Conservation (phyloP, 805 yeast genomes). For the Grigorovia yakushimaensis region DNA sequence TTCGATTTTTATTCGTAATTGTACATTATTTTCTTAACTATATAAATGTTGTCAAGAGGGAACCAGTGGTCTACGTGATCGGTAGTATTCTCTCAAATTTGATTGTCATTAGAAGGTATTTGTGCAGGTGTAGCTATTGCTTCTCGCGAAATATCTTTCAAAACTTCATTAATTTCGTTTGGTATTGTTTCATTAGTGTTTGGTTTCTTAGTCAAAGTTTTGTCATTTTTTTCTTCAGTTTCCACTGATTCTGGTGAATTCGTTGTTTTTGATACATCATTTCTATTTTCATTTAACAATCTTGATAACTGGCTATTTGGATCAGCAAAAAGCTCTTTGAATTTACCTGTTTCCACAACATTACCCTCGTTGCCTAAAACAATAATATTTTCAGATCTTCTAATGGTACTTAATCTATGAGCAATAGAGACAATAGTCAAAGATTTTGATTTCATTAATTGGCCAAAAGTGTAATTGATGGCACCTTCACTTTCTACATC, state of each 20-base stretch:
- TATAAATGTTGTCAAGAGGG: background rate
- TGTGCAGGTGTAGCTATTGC: conserved; percentile 1
- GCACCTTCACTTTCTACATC: conserved; percentile 67
- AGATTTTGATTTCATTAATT: conserved; percentile 47
- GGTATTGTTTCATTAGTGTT: background rate
- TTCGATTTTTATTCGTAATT: no score
- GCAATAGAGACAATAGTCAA: conserved; percentile 85
- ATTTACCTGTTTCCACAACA: conserved; percentile 68
- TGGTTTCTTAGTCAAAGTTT: background rate
- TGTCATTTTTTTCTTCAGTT: background rate
- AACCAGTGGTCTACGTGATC: no score
- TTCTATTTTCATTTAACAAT: conserved; percentile 28
- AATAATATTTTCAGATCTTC: conserved; percentile 72
- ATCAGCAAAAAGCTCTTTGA: conserved; percentile 45
- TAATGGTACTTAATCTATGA: conserved; percentile 84
- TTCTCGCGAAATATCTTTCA: conserved; percentile 15
- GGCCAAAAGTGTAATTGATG: conserved; percentile 68
- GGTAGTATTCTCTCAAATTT: background rate
- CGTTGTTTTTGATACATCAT: conserved; percentile 1
- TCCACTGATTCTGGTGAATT: background rate
- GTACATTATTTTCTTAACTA: background rate
- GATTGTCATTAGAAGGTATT: background rate
- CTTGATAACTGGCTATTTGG: conserved; percentile 32
- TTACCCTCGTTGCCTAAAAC: conserved; percentile 76
- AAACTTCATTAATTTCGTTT: conserved; percentile 12